Conservation (phyloP, 441 rosid species). For the Brassica hybrid region DNA sequence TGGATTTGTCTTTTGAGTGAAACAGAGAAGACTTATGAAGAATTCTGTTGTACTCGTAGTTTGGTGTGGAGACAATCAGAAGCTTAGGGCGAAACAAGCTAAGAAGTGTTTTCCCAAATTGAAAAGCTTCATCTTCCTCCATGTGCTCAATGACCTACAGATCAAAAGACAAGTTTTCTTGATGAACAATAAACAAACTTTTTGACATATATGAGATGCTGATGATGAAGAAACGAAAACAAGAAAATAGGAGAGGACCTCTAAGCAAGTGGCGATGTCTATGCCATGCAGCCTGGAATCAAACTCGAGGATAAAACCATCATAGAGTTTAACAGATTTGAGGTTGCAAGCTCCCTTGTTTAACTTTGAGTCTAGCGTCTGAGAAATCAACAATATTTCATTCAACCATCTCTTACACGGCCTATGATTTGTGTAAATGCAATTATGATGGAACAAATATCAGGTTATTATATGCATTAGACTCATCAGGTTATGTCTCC, state of each 20-base stretch:
- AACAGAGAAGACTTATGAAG: conserved; percentile 57
- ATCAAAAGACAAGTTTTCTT: conserved; percentile 11
- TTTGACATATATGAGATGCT: conserved; percentile 1
- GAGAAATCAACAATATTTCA: conserved; percentile 21
- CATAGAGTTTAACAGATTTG: conserved; percentile 73
- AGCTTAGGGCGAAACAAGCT: conserved; percentile 65
- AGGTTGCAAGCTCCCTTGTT: conserved; percentile 51
- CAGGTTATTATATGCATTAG: background rate
- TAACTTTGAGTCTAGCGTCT: conserved; percentile 84
- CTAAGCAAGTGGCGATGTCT: conserved; percentile 91
- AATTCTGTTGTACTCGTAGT: conserved; percentile 89
- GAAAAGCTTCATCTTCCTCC: conserved; percentile 84
- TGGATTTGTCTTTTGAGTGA: conserved; percentile 52
- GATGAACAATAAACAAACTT: conserved; percentile 1
- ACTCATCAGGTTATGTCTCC: background rate
- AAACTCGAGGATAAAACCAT: conserved; percentile 77
- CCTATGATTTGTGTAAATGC: background rate
- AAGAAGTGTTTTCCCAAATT: conserved; percentile 71
- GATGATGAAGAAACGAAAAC: background rate
- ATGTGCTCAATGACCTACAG: conserved; percentile 94
- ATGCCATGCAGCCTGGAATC: conserved; percentile 70
- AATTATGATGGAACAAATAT: background rate
- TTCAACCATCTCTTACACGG: too few relatives aligned
- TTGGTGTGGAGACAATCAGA: conserved; percentile 88
- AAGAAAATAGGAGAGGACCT: conserved; percentile 51